Evolutionary conservation across 1,284 basidiomycete genomes (phyloP), one percentile per base, ranked within the genome.

Genomic region (Sporisorium scitamineum): DNA sequence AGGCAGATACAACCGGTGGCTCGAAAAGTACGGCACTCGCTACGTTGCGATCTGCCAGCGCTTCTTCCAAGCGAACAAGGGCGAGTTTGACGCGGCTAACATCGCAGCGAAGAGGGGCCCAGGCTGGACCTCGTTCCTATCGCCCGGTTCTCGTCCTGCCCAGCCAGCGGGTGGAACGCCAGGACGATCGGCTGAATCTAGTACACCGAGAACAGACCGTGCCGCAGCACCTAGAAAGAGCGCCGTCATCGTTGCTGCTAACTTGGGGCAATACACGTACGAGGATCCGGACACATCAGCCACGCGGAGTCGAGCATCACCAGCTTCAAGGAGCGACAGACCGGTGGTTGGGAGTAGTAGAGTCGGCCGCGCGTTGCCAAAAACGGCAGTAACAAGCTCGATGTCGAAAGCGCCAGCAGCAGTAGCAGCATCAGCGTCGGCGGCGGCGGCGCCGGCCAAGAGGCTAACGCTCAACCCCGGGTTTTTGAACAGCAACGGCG

Each of bases 41-140:
- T 77, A 70, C 26, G 54, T 79, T 3, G 68, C 51, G 4, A 37
- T 79, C 9, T 78, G 75, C 26, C 53, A 61, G 41, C 44, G 54
- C 2, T 67, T 62, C 27, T 13, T 51, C 27, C 27, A 50, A 7
- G 11, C 16, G 31, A 14, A 54, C 14, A 44, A 41, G 39, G 26
- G 7, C 7, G 50, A 27, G 16, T 54, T 50, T 29, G 22, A 39
- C 1, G 34, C 37, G 3, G n/a, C 26, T 3, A 31, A 18, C 37
- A 50, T 51, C 18, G 56, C 47, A 29, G 45, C 53, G 16, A 48
- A 27, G 20, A 29, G 47, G 31, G 37, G 52, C 13, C 20, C 45
- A 50, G 61, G 47, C 2, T 53, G 58, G 54, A 14, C 42, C 5
- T 24, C 39, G 24, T 48, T 57, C 37, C 24, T 53, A 5, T 47